Base-by-base conservation (phyloP, 495 filamentous ascomycete genomes). In the Hypoxylon cercidicola region DNA sequence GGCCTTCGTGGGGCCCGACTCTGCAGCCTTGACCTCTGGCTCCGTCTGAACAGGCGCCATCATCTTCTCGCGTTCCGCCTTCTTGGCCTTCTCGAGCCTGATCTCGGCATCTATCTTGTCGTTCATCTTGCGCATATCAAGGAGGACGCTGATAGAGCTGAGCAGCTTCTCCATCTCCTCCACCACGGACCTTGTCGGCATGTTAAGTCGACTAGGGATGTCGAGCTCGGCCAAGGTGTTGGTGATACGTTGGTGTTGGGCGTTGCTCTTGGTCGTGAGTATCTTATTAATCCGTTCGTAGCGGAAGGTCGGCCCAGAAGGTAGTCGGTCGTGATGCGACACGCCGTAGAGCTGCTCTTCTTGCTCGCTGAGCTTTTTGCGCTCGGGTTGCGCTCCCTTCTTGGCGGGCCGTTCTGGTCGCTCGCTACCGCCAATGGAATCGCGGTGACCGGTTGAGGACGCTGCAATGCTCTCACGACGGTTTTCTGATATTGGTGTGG, bases 101-200 rank as follows among this genome's bases (percentile, higher is more conserved):
- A 96, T 86, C 78, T 99, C 95, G 11, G 85, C 87, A 51, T 93
- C 90, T 0, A 97, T 77, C 76, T 96, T 96, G 74, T 99, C 95
- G 4, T 83, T 79, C 9, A 93, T 75, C 77, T 97, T 97, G 55
- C 92, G 81, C 10, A 90, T 80, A 64, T 99, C 95, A 1, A 99
- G 82, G 15, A 99, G 76, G 11, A 84, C 72, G 30, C 88, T 85
- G 43, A 99, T 92, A 13, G 86, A 85, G 20, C 77, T 79, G 59
- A 97, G 88, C 34, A 99, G 81, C 53, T 82, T 79, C 77, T 97
- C 95, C 72, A 93, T 97, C 64, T 87, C 87, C 67, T 87, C 88
- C 41, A 89, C 88, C 0, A 96, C 92, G 0, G 83, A 84, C 15
- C 86, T 85, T 0, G 96, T 98, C 0, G 94, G 93, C 88, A 99